A percentile compares a stretch with the other conserved stretches of the same genome.
Conservation (phyloP, 1,284 basidiomycete genomes). For the Apiotrichum domesticum region DNA sequence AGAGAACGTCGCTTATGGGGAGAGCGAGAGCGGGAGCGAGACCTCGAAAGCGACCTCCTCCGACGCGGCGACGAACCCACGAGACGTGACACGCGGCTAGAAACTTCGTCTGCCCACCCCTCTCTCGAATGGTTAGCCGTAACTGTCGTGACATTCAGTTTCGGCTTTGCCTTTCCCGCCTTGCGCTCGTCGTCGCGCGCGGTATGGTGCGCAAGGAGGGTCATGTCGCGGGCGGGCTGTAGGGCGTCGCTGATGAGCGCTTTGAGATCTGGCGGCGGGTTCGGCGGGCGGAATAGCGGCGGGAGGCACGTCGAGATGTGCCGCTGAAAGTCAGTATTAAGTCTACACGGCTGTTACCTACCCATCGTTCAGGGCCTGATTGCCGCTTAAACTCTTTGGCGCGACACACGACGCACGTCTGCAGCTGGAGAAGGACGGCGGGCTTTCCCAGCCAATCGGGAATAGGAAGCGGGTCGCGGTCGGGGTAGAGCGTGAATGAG, state of each 20-base stretch:
- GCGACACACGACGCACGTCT: constrained; percentile 31
- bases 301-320: constrained; percentile 39
- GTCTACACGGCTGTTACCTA: constrained; percentile 13
- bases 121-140: constrained; percentile 22
- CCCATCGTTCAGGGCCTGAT: constrained; percentile 38
- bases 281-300: constrained; percentile 35
- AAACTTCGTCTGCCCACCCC: constrained; percentile 31
- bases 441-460: constrained; percentile 36
- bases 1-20: neutral
- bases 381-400: constrained; percentile 27
- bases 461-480: constrained; percentile 8
- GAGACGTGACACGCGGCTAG: constrained; percentile 20
- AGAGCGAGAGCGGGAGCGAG: neutral
- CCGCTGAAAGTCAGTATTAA: constrained; percentile 16
- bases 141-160: constrained; percentile 25
- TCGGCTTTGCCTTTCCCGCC: neutral
- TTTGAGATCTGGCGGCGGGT: constrained; percentile 34
- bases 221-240: constrained; percentile 2
- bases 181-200: constrained; percentile 1
- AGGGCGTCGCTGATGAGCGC: constrained; percentile 28
- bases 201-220: constrained; percentile 8
- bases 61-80: constrained; percentile 16
- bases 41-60: neutral
- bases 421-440: constrained; percentile 20
- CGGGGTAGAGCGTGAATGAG: neutral